Evolutionary conservation across 2,329 filamentous ascomycete species (phyloP).

Genomic region (Colletotrichum sublineola): DNA sequence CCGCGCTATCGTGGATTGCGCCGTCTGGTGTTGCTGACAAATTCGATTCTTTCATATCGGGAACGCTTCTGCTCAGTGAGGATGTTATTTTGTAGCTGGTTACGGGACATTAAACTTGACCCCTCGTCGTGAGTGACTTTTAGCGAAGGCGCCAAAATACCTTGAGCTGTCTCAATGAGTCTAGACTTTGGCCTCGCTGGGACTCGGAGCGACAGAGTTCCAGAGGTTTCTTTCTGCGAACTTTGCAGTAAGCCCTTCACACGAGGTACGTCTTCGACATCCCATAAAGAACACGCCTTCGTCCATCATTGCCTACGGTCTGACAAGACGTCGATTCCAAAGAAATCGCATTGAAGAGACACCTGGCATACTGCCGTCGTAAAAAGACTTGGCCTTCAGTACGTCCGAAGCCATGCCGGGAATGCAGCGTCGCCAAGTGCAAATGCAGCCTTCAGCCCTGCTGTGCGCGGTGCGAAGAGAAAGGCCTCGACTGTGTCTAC

Average conservation of each 20-base stretch:
- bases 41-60: not conserved
- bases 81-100: not conserved
- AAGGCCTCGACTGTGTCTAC: constrained; percentile 32
- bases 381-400: constrained; percentile 13
- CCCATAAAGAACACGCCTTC: not conserved
- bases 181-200: not conserved
- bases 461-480: constrained; percentile 33
- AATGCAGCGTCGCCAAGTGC: constrained; percentile 35
- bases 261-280: constrained; percentile 9
- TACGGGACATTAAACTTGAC: not conserved
- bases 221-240: constrained; percentile 18
- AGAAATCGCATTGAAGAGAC: constrained; percentile 29
- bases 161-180: not conserved
- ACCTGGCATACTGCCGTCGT: constrained; percentile 30
- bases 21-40: not conserved
- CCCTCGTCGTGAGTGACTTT: not conserved
- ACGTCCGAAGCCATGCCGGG: constrained; percentile 31
- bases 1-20: not conserved
- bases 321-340: not conserved
- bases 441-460: constrained; percentile 31
- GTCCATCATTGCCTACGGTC: not conserved
- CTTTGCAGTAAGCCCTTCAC: constrained; percentile 37
- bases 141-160: not conserved
- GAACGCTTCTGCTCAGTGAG: not conserved
- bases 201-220: not conserved